Base-by-base conservation (phyloP, 2,329 filamentous ascomycete species). In the Tolypocladium amazonense region DNA sequence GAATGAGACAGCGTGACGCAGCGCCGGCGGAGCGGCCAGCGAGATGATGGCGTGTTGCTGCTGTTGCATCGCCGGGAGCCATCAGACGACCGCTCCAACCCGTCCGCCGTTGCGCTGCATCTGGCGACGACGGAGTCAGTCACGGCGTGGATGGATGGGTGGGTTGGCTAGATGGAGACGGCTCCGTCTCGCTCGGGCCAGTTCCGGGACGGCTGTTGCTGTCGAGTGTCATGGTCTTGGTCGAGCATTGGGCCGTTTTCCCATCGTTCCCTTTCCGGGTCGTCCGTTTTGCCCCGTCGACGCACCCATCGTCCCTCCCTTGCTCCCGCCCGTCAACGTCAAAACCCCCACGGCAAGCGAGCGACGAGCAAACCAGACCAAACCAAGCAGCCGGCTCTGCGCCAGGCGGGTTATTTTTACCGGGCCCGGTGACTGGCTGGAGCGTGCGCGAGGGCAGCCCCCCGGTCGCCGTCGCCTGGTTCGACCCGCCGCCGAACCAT, bases 391-490 rank as follows among this genome's bases (percentile, higher is more conserved):
- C 52, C 41, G 58, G 56, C 60, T 59, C 54, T 53, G 37, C 45
- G 47, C 57, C 56, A n/a, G 30, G 60, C 38, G 41, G 65, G 69
- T 69, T 71, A 70, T 71, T 71, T 70, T 70, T 71, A 70, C 39
- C 58, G 37, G 38, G 20, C 15, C 56, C 43, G 56, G 58, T 59
- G 60, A 56, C 18, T 61, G 61, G 60, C 43, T 55, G 58, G 56
- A 20, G 23, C 25, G 27, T n/a, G 27, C 50, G 3, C 2, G 50
- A 12, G 23, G 23, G 38, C 12, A 64, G 63, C 65, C 60, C 63
- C 65, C 60, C 45, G 43, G 50, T 62, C 50, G 30, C 27, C 37
- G 57, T 60, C 56, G 54, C 57, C 56, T 59, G 27, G 27, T 52
- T 52, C 15, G 47, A 52, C 47, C 47, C 47, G 47, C 27, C 58